phyloP scores from a whole-genome alignment of 176 grass and related monocot species.

The Hyparrhenia diplandra region DNA sequence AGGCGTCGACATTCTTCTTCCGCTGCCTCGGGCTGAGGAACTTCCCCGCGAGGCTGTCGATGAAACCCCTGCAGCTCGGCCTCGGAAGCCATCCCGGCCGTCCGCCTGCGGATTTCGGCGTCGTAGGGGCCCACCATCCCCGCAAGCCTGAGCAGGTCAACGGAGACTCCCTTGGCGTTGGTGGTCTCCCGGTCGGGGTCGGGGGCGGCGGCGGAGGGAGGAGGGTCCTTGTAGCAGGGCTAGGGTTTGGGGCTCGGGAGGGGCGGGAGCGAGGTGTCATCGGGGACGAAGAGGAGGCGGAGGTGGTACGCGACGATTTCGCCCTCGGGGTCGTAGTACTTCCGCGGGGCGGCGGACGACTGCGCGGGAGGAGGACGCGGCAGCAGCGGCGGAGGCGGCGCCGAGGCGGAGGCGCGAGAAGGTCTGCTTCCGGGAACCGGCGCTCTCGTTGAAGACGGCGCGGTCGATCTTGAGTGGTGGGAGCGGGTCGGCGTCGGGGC shows the following conservation, averaged over 20 bases:
- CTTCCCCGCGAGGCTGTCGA: slow-evolving; percentile 60
- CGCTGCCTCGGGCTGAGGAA: slow-evolving; percentile 53
- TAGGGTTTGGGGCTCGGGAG: slow-evolving; percentile 42
- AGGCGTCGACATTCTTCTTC: slow-evolving; percentile 71
- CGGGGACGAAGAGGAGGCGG: slow-evolving; percentile 41
- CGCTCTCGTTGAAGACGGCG: slow-evolving; percentile 93
- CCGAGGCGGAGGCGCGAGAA: slow-evolving; percentile 70
- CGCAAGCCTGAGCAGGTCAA: slow-evolving; percentile 63
- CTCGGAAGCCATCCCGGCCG: slow-evolving; percentile 45
- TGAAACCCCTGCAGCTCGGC: slow-evolving; percentile 61
- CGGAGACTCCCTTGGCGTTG: slow-evolving; percentile 56
- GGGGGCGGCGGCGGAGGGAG: no score
- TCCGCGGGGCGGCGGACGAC: not conserved
- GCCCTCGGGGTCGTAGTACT: slow-evolving; percentile 3
- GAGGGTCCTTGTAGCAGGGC: not conserved
- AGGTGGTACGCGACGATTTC: slow-evolving; percentile 51
- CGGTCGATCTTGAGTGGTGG: slow-evolving; percentile 69
- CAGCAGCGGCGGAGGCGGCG: slow-evolving; percentile 27
- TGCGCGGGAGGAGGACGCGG: not conserved
- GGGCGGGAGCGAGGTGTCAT: slow-evolving; percentile 20
- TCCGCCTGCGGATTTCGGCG: slow-evolving; percentile 57
- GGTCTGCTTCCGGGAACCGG: slow-evolving; percentile 87
- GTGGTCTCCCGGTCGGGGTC: slow-evolving; percentile 49
- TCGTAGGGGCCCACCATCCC: slow-evolving; percentile 47
- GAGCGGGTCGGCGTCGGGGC: slow-evolving; percentile 44